phyloP scores from a whole-genome alignment of 2,329 filamentous ascomycete genomes.

The Metarhizium robertsii region DNA sequence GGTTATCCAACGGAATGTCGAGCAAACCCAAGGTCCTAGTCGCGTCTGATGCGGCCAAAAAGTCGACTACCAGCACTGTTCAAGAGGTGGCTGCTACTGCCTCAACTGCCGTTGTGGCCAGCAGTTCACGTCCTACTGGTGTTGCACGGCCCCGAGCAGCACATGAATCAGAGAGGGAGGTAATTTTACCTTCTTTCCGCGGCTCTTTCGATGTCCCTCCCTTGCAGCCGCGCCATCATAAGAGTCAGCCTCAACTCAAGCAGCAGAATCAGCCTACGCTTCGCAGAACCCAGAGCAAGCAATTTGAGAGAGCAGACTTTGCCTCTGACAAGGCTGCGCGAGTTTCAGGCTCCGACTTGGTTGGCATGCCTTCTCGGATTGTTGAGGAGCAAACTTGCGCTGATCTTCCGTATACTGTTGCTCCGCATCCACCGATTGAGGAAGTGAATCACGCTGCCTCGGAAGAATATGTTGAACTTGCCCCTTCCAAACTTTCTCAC shows the following conservation, averaged over 20 bases:
- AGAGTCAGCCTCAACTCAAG: constrained; percentile 45
- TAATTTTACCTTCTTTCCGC: constrained; percentile 1
- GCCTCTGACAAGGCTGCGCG: constrained; percentile 3
- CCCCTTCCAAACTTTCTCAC: constrained; percentile 18
- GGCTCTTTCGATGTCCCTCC: constrained; percentile 13
- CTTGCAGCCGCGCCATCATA: constrained; percentile 37
- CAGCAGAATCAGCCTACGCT: constrained; percentile 28
- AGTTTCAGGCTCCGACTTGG: constrained; percentile 1
- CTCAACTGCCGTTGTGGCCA: constrained; percentile 2
- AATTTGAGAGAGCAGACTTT: constrained; percentile 19
- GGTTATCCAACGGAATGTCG: constrained; percentile 8
- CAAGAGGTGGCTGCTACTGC: constrained; percentile 5
- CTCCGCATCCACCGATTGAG: constrained; percentile 15
- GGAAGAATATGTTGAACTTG: constrained; percentile 14
- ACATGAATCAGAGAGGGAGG: constrained; percentile 4
- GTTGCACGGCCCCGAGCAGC: constrained; percentile 2
- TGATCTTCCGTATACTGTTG: constrained; percentile 16
- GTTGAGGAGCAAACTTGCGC: constrained; percentile 9
- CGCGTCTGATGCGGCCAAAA: constrained; percentile 12
- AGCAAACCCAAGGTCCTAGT: not conserved
- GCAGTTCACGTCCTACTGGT: not conserved
- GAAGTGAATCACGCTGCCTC: constrained; percentile 13
- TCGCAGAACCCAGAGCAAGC: constrained; percentile 35
- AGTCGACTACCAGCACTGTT: constrained; percentile 8
- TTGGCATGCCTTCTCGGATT: constrained; percentile 9